Evolutionary conservation across 306 rosid species (phyloP).

Genomic region (Acacia melanoxylon): DNA sequence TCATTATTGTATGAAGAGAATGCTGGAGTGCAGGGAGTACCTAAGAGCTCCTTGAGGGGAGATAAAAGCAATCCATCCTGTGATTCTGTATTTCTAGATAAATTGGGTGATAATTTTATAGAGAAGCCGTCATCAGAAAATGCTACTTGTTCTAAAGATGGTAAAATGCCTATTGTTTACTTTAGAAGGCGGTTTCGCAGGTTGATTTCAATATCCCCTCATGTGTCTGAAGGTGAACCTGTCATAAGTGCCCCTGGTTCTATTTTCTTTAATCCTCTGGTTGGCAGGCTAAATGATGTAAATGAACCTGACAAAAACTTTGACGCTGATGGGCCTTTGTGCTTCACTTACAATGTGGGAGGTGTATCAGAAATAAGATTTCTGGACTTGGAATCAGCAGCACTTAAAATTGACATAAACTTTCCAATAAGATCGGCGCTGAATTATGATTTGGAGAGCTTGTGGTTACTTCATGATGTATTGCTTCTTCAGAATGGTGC

Average conservation of each 20-base stretch:
- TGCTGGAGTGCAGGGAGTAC: constrained; percentile 29
- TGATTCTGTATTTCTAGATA: constrained; percentile 45
- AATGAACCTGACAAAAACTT: constrained; percentile 37
- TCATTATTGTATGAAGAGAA: constrained; percentile 48
- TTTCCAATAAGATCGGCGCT: constrained; percentile 44
- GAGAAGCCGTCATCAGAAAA: constrained; percentile 48
- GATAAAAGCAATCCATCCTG: constrained; percentile 37
- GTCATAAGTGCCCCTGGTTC: constrained; percentile 38
- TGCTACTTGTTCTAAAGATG: constrained; percentile 39
- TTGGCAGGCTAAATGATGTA: constrained; percentile 29
- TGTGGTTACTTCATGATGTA: constrained; percentile 51
- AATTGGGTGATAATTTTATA: constrained; percentile 41
- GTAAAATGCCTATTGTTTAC: constrained; percentile 78
- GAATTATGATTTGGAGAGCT: constrained; percentile 42
- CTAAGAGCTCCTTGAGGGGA: constrained; percentile 37
- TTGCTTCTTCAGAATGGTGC: constrained; percentile 59
- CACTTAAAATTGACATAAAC: constrained; percentile 46
- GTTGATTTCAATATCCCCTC: constrained; percentile 38
- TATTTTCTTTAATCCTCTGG: constrained; percentile 25
- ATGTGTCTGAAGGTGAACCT: constrained; percentile 30
- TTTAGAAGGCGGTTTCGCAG: constrained; percentile 70
- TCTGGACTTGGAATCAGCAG: constrained; percentile 46
- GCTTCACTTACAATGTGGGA: constrained; percentile 47
- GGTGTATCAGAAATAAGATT: constrained; percentile 49
- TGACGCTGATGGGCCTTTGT: constrained; percentile 47